phyloP scores from a whole-genome alignment of 176 grass and related monocot species.

The Oryza meridionalis region DNA sequence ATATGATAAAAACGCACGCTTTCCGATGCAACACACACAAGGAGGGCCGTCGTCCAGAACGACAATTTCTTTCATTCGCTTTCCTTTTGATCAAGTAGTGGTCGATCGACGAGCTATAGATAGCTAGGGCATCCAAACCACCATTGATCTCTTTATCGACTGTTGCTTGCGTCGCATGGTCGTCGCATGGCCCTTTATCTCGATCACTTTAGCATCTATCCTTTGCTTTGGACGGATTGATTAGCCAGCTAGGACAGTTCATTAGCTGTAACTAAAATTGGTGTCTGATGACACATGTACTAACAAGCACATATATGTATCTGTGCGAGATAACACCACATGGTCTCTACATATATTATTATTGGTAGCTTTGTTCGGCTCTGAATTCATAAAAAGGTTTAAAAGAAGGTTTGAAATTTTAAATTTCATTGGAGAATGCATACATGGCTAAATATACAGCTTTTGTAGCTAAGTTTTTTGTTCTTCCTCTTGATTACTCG shows the following conservation, averaged over 20 bases:
- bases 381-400: neutral
- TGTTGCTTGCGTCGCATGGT: neutral
- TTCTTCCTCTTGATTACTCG: neutral
- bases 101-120: neutral
- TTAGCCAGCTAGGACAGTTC: neutral
- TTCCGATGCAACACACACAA: conserved; percentile 28
- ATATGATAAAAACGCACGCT: conserved; percentile 50
- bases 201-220: conserved; percentile 26
- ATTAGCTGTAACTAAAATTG: conserved; percentile 11
- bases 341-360: neutral
- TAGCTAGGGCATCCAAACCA: conserved; percentile 29
- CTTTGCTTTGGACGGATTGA: conserved; percentile 28
- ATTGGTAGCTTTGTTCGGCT: neutral
- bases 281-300: neutral
- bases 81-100: conserved; percentile 37
- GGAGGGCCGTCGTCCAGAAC: neutral
- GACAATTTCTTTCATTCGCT: neutral
- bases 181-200: neutral
- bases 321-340: neutral
- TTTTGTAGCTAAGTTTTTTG: neutral
- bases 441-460: neutral
- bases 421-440: neutral
- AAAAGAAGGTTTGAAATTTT: neutral
- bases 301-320: neutral
- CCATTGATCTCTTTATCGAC: conserved; percentile 23